Conservation (phyloP, 2,329 filamentous ascomycete genomes). For the Aspergillus calidoustus region DNA sequence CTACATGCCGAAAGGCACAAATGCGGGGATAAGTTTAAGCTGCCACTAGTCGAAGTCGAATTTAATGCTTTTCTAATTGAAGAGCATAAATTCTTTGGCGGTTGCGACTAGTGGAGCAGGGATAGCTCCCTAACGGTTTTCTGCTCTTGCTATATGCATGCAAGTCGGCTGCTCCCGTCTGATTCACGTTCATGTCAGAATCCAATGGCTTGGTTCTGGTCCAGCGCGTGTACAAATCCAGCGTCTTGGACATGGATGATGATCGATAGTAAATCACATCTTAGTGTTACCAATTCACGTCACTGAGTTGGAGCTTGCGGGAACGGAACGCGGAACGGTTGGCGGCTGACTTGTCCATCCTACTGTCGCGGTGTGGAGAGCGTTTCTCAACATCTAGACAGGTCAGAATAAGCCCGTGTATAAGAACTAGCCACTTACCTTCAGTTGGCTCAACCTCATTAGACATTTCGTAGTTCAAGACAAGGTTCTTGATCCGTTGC, state of each 20-base stretch:
- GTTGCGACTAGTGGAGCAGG: background rate
- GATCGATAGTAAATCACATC: background rate
- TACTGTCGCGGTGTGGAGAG: constrained; percentile 45
- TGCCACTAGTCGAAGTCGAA: background rate
- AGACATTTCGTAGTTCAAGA: constrained; percentile 92
- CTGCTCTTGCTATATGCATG: background rate
- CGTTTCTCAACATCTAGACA: constrained; percentile 43
- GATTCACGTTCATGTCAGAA: background rate
- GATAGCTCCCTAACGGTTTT: background rate
- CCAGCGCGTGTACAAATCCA: background rate
- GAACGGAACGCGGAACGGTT: constrained; percentile 79
- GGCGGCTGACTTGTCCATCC: constrained; percentile 60
- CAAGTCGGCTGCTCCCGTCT: background rate
- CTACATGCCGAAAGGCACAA: background rate
- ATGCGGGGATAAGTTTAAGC: background rate
- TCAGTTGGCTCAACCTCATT: constrained; percentile 78
- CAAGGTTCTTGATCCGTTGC: constrained; percentile 96
- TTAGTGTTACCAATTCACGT: constrained; percentile 85
- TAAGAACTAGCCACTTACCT: constrained; percentile 59
- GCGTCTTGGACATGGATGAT: background rate
- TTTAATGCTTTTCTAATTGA: background rate
- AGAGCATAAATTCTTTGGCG: background rate
- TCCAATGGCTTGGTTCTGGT: background rate
- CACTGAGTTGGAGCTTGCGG: constrained; percentile 90
- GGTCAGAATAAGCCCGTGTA: constrained; percentile 32